Percentiles rank a stretch among this genome's conserved stretches.
Conservation (phyloP, 2,329 filamentous ascomycete species). For the Coniochaeta hoffmannii region DNA sequence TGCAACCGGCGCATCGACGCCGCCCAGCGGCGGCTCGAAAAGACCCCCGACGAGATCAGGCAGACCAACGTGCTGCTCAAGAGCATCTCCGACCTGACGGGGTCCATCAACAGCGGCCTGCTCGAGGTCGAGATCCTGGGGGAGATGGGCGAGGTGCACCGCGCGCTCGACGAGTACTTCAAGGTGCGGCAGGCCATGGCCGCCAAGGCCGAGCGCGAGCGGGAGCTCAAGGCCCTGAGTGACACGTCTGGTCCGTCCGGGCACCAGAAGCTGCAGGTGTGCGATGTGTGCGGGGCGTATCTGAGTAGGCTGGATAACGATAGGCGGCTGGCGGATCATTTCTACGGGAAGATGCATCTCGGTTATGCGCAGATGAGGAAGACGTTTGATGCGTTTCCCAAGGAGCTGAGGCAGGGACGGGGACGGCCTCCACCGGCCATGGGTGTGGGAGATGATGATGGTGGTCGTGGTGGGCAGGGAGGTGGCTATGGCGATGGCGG, state of each 20-base stretch:
- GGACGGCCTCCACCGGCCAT: conserved; percentile 35
- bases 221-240: conserved; percentile 80
- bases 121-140: conserved; percentile 81
- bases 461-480: not conserved
- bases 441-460: conserved; percentile 34
- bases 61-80: conserved; percentile 90
- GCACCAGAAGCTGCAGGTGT: conserved; percentile 97
- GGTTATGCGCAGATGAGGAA: conserved; percentile 98
- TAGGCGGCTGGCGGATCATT: conserved; percentile 87
- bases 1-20: conserved; percentile 91
- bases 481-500: conserved; percentile 21
- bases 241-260: conserved; percentile 90
- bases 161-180: conserved; percentile 82
- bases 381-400: conserved; percentile 78
- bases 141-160: conserved; percentile 70
- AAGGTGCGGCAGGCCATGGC: conserved; percentile 74
- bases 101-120: conserved; percentile 73
- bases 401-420: conserved; percentile 71
- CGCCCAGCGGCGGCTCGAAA: conserved; percentile 84
- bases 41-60: conserved; percentile 94
- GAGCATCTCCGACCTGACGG: conserved; percentile 71
- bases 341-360: conserved; percentile 99
- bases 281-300: conserved; percentile 96
- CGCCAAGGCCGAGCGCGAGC: conserved; percentile 75
- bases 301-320: conserved; percentile 90